phyloP scores from a whole-genome alignment of 805 yeast species.

The Torulaspora quercuum region DNA sequence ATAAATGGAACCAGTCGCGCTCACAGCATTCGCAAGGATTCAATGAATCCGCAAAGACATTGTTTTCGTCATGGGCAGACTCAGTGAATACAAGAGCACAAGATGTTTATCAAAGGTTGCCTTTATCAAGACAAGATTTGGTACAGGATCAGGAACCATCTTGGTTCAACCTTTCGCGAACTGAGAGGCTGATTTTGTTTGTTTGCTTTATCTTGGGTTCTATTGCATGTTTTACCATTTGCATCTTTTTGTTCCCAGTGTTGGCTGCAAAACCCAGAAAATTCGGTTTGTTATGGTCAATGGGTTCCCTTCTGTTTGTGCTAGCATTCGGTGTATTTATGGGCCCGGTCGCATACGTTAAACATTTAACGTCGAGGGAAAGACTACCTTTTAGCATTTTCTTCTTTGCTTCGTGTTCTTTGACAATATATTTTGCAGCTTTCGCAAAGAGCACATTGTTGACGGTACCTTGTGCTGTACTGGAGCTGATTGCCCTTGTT shows the following conservation, averaged over 20 bases:
- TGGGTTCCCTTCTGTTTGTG: slow-evolving; percentile 85
- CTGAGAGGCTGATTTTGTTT: slow-evolving; percentile 79
- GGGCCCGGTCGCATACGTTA: slow-evolving; percentile 80
- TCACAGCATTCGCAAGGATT: slow-evolving; percentile 26
- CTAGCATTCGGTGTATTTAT: slow-evolving; percentile 86
- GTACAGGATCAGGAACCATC: slow-evolving; percentile 57
- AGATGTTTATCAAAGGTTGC: slow-evolving; percentile 62
- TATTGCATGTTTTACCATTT: slow-evolving; percentile 72
- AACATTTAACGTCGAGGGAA: slow-evolving; percentile 69
- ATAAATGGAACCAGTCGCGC: slow-evolving; percentile 39
- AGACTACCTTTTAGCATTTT: slow-evolving; percentile 77
- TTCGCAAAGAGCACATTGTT: slow-evolving; percentile 63
- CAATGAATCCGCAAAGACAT: slow-evolving; percentile 37
- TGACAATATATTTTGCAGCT: slow-evolving; percentile 77
- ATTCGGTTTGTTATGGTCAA: slow-evolving; percentile 85
- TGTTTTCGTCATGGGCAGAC: slow-evolving; percentile 41
- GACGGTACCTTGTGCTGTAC: slow-evolving; percentile 68
- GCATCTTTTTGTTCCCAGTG: slow-evolving; percentile 84
- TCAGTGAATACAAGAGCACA: slow-evolving; percentile 42
- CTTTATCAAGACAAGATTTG: slow-evolving; percentile 54
- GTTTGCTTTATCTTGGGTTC: slow-evolving; percentile 73
- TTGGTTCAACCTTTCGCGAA: slow-evolving; percentile 70
- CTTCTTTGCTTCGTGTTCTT: slow-evolving; percentile 73
- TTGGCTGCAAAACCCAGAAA: slow-evolving; percentile 86
- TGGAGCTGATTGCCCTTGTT: slow-evolving; percentile 81